phyloP scores from a whole-genome alignment of 1,284 basidiomycete genomes.

The Cryptococcus sp. region DNA sequence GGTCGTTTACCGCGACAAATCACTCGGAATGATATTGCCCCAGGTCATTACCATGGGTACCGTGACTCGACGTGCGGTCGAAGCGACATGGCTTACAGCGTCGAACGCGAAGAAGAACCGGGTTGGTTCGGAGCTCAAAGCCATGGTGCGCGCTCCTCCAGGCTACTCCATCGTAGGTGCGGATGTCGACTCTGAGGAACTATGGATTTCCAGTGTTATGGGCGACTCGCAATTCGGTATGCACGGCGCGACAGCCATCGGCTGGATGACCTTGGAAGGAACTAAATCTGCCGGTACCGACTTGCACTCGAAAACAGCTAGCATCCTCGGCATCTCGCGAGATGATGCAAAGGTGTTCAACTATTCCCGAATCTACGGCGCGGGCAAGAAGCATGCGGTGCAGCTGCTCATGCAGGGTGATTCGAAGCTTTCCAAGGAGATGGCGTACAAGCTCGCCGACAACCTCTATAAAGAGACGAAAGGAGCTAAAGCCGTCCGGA shows the following conservation, averaged over 20 bases:
- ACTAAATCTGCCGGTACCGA: slow-evolving; percentile 97
- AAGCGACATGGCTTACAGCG: slow-evolving; percentile 97
- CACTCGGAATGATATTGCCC: slow-evolving; percentile 88
- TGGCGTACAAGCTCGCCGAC: slow-evolving; percentile 79
- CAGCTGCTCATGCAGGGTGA: slow-evolving; percentile 86
- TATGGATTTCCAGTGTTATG: slow-evolving; percentile 99
- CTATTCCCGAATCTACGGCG: slow-evolving; percentile 97
- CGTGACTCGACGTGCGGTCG: slow-evolving; percentile 93
- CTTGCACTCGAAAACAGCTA: slow-evolving; percentile 94
- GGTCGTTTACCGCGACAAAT: slow-evolving; percentile 76
- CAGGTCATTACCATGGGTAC: slow-evolving; percentile 99
- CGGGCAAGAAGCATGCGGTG: slow-evolving; percentile 91
- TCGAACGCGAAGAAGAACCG: slow-evolving; percentile 98
- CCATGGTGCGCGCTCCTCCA: slow-evolving; percentile 91
- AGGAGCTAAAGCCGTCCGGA: slow-evolving; percentile 76
- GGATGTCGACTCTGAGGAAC: slow-evolving; percentile 97
- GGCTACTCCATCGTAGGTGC: slow-evolving; percentile 96
- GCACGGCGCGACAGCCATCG: slow-evolving; percentile 94
- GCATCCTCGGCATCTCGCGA: slow-evolving; percentile 87
- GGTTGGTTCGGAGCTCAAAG: slow-evolving; percentile 95
- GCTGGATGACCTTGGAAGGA: slow-evolving; percentile 99
- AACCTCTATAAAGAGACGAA: slow-evolving; percentile 92
- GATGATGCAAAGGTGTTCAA: slow-evolving; percentile 99
- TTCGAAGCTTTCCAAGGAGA: slow-evolving; percentile 72
- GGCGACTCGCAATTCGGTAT: slow-evolving; percentile 97